These are phyloP conservation scores for Kwoniella mangroviensis DNA, from an alignment of 768 basidiomycete genomes.

Conservation along the genomic window DNA sequence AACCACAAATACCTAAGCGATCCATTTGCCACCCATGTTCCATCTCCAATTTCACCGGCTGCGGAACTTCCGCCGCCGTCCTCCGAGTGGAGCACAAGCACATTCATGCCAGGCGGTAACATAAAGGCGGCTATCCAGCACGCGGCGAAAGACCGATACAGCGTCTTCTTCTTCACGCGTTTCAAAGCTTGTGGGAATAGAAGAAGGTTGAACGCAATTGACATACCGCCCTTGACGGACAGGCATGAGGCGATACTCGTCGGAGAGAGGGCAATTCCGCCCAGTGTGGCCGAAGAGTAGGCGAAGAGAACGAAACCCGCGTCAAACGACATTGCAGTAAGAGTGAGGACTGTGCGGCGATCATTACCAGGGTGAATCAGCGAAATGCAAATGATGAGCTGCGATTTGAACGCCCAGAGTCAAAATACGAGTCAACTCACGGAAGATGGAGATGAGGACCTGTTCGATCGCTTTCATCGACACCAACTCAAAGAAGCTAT, in stretches of 20 bases:
- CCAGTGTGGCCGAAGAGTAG: constrained; percentile 26
- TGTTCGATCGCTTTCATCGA: constrained; percentile 25
- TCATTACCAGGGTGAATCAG: no score
- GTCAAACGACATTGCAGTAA: constrained; percentile 35
- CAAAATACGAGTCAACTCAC: no score
- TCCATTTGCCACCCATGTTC: constrained; percentile 24
- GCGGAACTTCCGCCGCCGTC: neutral
- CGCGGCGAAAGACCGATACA: constrained; percentile 23
- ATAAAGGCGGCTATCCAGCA: constrained; percentile 26
- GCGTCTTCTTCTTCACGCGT: neutral
- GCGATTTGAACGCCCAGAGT: no score
- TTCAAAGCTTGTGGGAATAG: constrained; percentile 27
- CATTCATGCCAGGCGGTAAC: constrained; percentile 33
- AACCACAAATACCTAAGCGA: constrained; percentile 23
- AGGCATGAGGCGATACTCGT: no score
- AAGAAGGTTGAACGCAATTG: constrained; percentile 25
- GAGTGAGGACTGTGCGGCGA: constrained; percentile 22
- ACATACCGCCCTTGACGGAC: constrained; percentile 14
- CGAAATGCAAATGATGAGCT: no score
- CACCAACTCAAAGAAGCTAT: constrained; percentile 17
- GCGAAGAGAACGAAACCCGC: constrained; percentile 34
- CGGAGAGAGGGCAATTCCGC: constrained; percentile 26
- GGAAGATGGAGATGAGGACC: neutral
- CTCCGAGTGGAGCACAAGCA: constrained; percentile 5
- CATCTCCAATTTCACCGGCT: neutral